Percentiles rank a stretch among this genome's conserved stretches.
These are phyloP conservation scores for Yamadazyma spencermartinsiae DNA, from an alignment of 1,139 yeast genomes.

Conservation along the genomic window DNA sequence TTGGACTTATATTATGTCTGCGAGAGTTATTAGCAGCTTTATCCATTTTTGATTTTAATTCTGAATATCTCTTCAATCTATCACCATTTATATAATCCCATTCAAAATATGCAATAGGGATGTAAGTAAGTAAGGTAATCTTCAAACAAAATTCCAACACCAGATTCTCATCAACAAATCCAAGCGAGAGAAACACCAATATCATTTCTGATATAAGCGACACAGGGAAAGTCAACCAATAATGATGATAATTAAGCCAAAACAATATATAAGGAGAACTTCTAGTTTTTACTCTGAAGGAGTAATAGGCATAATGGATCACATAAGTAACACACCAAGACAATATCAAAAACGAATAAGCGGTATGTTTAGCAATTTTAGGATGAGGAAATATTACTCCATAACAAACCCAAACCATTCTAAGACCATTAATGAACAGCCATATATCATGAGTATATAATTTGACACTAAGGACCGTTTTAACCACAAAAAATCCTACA, in stretches of 20 bases:
- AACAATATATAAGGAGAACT: constrained; percentile 35
- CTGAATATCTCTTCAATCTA: constrained; percentile 24
- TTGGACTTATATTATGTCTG: neutral
- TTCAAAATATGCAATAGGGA: constrained; percentile 38
- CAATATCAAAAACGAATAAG: constrained; percentile 48
- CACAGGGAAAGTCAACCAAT: constrained; percentile 47
- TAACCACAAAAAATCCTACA: constrained; percentile 25
- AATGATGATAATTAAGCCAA: constrained; percentile 42
- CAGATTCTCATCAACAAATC: constrained; percentile 39
- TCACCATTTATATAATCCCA: constrained; percentile 33
- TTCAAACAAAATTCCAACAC: constrained; percentile 28
- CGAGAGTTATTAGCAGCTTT: constrained; percentile 2
- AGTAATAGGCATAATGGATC: constrained; percentile 46
- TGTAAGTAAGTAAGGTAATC: constrained; percentile 29
- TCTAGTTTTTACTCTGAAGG: constrained; percentile 45
- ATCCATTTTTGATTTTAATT: constrained; percentile 13
- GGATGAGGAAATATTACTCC: constrained; percentile 51
- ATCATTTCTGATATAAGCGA: constrained; percentile 51
- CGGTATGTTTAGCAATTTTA: constrained; percentile 47
- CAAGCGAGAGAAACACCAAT: constrained; percentile 51
- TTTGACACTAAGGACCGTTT: constrained; percentile 16
- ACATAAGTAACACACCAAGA: constrained; percentile 46
- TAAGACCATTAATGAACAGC: constrained; percentile 30
- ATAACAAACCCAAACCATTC: constrained; percentile 45
- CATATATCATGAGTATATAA: constrained; percentile 22